Conservation (phyloP, 495 filamentous ascomycete species). For the Podospora pseudocomata region DNA sequence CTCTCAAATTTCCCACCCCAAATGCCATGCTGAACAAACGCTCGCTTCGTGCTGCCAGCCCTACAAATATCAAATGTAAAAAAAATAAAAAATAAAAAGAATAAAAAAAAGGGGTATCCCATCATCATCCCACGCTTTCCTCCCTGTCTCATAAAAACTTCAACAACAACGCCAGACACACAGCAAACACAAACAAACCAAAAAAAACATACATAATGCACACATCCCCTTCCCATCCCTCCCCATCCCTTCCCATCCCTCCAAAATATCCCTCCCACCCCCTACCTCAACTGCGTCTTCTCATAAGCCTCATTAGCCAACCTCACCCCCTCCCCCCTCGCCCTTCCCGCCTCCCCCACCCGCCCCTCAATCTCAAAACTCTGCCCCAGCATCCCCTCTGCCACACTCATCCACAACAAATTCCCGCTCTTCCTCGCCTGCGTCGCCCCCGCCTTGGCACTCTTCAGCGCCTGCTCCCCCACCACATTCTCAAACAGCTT, state of each 20-base stretch:
- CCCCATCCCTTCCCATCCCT: background rate
- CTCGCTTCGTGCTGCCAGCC: too few species aligned
- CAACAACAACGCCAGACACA: background rate
- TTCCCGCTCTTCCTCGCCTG: slow-evolving; percentile 75
- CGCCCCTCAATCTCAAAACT: slow-evolving; percentile 71
- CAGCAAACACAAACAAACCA: background rate
- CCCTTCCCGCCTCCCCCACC: slow-evolving; percentile 53
- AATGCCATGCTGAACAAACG: too few species aligned
- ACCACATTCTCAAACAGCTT: slow-evolving; percentile 82
- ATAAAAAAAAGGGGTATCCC: background rate
- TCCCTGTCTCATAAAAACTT: background rate
- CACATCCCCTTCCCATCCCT: background rate
- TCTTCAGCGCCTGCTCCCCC: slow-evolving; percentile 88
- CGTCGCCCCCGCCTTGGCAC: slow-evolving; percentile 65
- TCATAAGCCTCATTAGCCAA: slow-evolving; percentile 32
- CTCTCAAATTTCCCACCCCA: too few species aligned
- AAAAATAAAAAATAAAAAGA: background rate
- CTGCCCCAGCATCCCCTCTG: slow-evolving; percentile 72
- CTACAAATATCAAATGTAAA: background rate
- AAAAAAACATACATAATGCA: background rate
- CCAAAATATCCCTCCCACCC: background rate
- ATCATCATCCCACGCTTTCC: background rate
- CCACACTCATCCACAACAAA: slow-evolving; percentile 79
- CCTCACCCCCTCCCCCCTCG: slow-evolving; percentile 26
- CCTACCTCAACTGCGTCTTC: slow-evolving; percentile 14